These are phyloP conservation scores for Coffea canephora DNA, from an alignment of 257 asterid species.

Conservation along the genomic window DNA sequence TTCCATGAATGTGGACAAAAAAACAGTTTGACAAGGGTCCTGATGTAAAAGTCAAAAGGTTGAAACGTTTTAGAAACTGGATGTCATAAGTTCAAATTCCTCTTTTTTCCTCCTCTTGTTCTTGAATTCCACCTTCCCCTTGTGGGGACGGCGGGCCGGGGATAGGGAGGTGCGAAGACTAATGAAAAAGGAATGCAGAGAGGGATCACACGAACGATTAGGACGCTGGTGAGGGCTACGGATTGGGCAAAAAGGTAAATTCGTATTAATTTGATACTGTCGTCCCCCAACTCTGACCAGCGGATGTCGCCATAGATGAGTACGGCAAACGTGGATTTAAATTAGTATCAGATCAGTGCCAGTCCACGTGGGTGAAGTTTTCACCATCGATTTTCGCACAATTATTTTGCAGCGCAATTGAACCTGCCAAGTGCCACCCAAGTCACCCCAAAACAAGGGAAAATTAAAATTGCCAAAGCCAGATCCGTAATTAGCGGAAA, in stretches of 20 bases:
- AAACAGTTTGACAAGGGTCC: too few species aligned
- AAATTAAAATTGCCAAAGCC: slow-evolving; percentile 14
- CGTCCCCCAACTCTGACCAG: slow-evolving; percentile 6
- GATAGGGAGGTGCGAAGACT: too few species aligned
- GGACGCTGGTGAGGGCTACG: neutral
- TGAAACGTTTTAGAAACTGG: too few species aligned
- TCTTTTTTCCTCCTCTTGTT: too few species aligned
- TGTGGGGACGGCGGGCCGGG: too few species aligned
- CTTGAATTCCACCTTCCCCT: too few species aligned
- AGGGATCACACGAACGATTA: neutral
- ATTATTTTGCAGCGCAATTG: slow-evolving; percentile 3
- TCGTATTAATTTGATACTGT: neutral
- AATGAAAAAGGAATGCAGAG: too few species aligned
- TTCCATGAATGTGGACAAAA: neutral
- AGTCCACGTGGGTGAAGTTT: slow-evolving; percentile 43
- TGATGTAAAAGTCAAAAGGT: too few species aligned
- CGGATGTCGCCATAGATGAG: slow-evolving; percentile 29
- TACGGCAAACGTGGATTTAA: slow-evolving; percentile 25
- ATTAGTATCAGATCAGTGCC: slow-evolving; percentile 8
- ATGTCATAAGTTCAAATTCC: too few species aligned
- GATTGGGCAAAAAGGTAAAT: slow-evolving; percentile 24
- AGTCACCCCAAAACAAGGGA: neutral
- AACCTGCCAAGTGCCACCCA: neutral
- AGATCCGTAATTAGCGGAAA: slow-evolving; percentile 53
- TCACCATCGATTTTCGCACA: slow-evolving; percentile 13